Percentiles rank a stretch among this genome's conserved stretches.
Evolutionary conservation across 2,329 filamentous ascomycete species (phyloP).

Genomic region (Teratosphaeria destructans): DNA sequence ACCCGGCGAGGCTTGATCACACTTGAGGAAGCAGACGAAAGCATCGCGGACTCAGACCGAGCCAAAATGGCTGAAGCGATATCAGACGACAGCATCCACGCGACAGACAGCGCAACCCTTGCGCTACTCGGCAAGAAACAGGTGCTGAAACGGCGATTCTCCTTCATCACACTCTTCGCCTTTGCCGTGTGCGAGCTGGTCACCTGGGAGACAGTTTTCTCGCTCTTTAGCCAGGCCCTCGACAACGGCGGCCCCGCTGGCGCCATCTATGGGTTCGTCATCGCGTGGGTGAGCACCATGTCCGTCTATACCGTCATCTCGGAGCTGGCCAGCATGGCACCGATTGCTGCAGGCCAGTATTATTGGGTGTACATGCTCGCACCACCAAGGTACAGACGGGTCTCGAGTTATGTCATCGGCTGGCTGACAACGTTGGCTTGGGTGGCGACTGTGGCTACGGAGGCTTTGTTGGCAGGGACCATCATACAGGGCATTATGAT

Average conservation of each 20-base stretch:
- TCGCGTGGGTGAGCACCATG: slow-evolving; percentile 41
- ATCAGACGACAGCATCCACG: slow-evolving; percentile 3
- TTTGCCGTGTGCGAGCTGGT: slow-evolving; percentile 37
- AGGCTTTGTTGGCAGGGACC: slow-evolving; percentile 31
- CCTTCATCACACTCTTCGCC: slow-evolving; percentile 33
- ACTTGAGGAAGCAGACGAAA: background rate
- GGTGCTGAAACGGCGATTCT: slow-evolving; percentile 35
- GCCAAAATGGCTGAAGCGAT: background rate
- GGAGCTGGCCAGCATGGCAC: slow-evolving; percentile 38
- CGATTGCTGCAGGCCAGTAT: slow-evolving; percentile 37
- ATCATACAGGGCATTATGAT: slow-evolving; percentile 33
- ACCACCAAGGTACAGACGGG: slow-evolving; percentile 29
- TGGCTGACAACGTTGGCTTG: slow-evolving; percentile 36
- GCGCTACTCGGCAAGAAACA: slow-evolving; percentile 37
- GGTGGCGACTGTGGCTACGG: slow-evolving; percentile 34
- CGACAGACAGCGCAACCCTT: slow-evolving; percentile 27
- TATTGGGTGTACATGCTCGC: slow-evolving; percentile 40
- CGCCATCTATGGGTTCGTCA: slow-evolving; percentile 42
- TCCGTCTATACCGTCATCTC: slow-evolving; percentile 38
- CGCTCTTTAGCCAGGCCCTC: slow-evolving; percentile 33
- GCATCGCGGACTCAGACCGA: background rate
- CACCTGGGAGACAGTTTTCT: slow-evolving; percentile 38
- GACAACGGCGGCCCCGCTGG: slow-evolving; percentile 40
- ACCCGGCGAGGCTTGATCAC: background rate
- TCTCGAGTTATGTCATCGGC: slow-evolving; percentile 34